Percentiles rank a stretch among this genome's conserved stretches.
Conservation (phyloP, 176 grass and related monocot genomes). For the Eleusine coracana region DNA sequence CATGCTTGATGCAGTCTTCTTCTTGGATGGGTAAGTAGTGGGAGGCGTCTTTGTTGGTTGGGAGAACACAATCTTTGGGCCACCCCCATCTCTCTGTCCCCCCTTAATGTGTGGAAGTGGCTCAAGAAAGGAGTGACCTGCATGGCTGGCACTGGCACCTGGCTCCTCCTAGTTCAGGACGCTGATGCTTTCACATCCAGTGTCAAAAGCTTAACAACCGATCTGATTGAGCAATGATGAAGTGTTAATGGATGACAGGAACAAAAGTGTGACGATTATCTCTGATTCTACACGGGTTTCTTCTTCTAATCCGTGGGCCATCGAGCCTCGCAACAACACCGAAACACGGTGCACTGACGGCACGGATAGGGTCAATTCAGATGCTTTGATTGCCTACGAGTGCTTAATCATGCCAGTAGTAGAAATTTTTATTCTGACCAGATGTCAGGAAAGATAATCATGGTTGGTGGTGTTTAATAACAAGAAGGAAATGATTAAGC, state of each 20-base stretch:
- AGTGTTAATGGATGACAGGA: neutral
- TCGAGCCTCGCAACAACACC: constrained; percentile 14
- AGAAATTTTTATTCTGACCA: constrained; percentile 15
- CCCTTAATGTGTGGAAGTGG: constrained; percentile 40
- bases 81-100: neutral
- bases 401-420: constrained; percentile 14
- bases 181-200: constrained; percentile 38
- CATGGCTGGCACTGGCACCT: constrained; percentile 23
- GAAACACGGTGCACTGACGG: constrained; percentile 33
- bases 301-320: neutral
- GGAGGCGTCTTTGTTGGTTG: constrained; percentile 14
- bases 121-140: neutral
- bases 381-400: neutral
- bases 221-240: constrained; percentile 32
- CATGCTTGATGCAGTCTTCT: constrained; percentile 3
- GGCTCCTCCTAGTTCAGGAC: neutral
- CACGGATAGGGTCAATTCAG: neutral
- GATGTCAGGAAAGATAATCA: neutral
- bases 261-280: neutral
- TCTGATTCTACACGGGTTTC: neutral
- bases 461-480: neutral
- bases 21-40: constrained; percentile 16
- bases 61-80: constrained; percentile 50
- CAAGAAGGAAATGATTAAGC: neutral
- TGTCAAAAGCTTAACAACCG: constrained; percentile 25